phyloP scores from a whole-genome alignment of 2,329 filamentous ascomycete species.

The Cordyceps javanica region DNA sequence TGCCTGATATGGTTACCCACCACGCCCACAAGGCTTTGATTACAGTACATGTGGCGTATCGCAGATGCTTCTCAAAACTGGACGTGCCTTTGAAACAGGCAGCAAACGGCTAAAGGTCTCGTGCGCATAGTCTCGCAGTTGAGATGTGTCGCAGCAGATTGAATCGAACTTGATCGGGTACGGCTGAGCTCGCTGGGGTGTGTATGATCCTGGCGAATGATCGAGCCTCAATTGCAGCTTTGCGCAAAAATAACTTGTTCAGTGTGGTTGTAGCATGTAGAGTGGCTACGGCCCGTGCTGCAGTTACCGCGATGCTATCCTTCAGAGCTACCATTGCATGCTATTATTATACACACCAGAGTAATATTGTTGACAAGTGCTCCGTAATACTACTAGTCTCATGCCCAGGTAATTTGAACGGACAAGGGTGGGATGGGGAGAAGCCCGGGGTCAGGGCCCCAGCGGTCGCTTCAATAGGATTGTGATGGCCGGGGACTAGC shows the following conservation, averaged over 20 bases:
- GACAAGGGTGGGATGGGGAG: constrained; percentile 1
- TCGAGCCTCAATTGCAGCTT: constrained; percentile 10
- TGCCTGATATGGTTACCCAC: not conserved
- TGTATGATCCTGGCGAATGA: constrained; percentile 6
- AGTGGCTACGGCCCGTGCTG: not conserved
- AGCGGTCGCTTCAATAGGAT: not conserved
- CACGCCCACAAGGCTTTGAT: constrained; percentile 7
- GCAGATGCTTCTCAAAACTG: not conserved
- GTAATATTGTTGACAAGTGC: constrained; percentile 6
- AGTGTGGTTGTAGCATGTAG: constrained; percentile 6
- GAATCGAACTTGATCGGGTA: constrained; percentile 5
- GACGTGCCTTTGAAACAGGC: not conserved
- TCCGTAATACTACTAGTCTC: constrained; percentile 4
- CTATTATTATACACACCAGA: not conserved
- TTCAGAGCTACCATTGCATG: not conserved
- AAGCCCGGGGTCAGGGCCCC: constrained; percentile 6
- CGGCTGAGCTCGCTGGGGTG: constrained; percentile 1
- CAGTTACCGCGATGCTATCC: not conserved
- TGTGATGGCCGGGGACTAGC: not conserved
- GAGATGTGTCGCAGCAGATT: not conserved
- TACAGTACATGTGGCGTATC: not conserved
- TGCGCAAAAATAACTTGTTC: not conserved
- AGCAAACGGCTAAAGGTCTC: not conserved
- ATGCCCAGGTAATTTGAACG: constrained; percentile 5
- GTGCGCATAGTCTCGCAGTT: not conserved